These are phyloP conservation scores for Whalleya microplaca DNA, from an alignment of 2,329 filamentous ascomycete genomes.

Conservation along the genomic window DNA sequence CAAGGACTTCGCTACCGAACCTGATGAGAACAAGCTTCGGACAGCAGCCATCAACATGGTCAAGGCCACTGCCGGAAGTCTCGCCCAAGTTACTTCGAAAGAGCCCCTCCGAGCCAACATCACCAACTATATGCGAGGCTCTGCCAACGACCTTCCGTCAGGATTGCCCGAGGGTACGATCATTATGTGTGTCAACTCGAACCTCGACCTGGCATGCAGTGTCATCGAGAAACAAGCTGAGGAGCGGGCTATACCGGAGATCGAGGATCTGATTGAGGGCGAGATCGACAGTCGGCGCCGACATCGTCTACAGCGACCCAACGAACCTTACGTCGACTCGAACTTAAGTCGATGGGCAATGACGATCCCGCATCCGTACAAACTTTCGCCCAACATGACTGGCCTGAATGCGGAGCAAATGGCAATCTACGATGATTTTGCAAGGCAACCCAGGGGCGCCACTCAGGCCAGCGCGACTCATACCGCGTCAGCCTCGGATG, in stretches of 20 bases:
- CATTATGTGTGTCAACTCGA: conserved; percentile 98
- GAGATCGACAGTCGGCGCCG: conserved; percentile 78
- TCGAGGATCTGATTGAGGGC: conserved; percentile 87
- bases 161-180: conserved; percentile 93
- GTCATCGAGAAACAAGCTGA: conserved; percentile 97
- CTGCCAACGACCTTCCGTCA: conserved; percentile 71
- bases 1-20: conserved; percentile 95
- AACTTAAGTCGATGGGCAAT: conserved; percentile 88
- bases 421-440: conserved; percentile 96
- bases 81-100: conserved; percentile 97
- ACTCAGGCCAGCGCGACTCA: conserved; percentile 60
- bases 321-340: conserved; percentile 82
- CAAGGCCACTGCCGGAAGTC: conserved; percentile 88
- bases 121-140: conserved; percentile 86
- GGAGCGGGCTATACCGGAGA: conserved; percentile 89
- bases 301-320: conserved; percentile 74
- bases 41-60: conserved; percentile 92
- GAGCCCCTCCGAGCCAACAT: conserved; percentile 96
- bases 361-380: conserved; percentile 92
- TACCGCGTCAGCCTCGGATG: conserved; percentile 61
- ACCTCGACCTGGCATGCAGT: conserved; percentile 88
- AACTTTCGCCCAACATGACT: conserved; percentile 68
- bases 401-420: conserved; percentile 91
- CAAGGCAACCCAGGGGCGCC: conserved; percentile 74
- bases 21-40: conserved; percentile 84